Percentiles rank a stretch among this genome's conserved stretches.
These are phyloP conservation scores for Candida sp. DNA, from an alignment of 1,139 yeast species.

Conservation along the genomic window DNA sequence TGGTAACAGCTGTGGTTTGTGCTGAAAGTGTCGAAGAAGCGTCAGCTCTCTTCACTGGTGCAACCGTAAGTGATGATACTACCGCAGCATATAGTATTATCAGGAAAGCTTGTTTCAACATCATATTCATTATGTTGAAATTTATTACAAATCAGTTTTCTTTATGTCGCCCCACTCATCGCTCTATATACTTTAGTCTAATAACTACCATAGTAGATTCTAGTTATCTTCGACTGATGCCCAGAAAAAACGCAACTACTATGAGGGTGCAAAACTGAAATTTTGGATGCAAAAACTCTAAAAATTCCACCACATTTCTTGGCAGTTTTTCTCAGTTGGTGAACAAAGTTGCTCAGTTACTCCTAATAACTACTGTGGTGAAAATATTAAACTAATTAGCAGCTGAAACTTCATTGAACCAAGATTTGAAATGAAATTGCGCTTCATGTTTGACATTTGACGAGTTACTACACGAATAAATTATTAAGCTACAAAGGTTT, in stretches of 20 bases:
- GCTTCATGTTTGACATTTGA: too few relatives aligned
- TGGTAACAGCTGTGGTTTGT: conserved; percentile 12
- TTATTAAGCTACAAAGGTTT: too few relatives aligned
- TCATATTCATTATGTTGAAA: too few relatives aligned
- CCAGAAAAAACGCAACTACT: neutral
- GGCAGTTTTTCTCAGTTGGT: too few relatives aligned
- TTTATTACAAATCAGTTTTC: too few relatives aligned
- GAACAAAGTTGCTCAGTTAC: too few relatives aligned
- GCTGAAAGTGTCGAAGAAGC: neutral
- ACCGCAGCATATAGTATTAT: neutral
- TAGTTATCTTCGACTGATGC: neutral
- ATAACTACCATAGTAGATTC: neutral
- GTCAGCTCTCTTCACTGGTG: neutral
- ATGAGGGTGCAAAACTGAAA: neutral
- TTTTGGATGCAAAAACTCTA: neutral
- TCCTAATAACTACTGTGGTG: too few relatives aligned
- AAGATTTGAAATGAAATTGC: too few relatives aligned
- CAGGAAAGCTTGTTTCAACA: neutral
- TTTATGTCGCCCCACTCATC: neutral
- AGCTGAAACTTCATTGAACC: too few relatives aligned
- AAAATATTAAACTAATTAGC: too few relatives aligned
- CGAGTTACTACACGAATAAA: too few relatives aligned
- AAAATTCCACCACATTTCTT: too few relatives aligned
- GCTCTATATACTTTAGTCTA: neutral
- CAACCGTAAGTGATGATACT: neutral